A percentile compares a stretch with the other conserved stretches of the same genome.
Evolutionary conservation across 1,284 basidiomycete species (phyloP).

Genomic region (Fomitiporia mediterranea): DNA sequence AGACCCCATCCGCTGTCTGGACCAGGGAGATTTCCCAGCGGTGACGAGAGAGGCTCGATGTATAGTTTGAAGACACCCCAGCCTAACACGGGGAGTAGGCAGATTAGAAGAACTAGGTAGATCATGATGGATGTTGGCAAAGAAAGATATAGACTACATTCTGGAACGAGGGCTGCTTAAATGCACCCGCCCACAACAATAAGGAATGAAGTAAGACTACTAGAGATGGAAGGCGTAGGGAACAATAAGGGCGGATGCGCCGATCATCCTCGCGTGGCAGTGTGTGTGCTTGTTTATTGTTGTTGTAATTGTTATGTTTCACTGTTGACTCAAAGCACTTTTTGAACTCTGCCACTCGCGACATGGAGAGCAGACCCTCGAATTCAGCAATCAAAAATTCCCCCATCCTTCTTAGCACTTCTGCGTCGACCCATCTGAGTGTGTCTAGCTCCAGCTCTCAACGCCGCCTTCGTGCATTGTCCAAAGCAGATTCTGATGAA

Average conservation of each 20-base stretch:
- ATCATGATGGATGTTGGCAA: conserved; percentile 1
- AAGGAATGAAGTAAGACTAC: neutral
- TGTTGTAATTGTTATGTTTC: neutral
- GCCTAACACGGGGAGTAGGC: neutral
- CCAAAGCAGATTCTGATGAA: conserved; percentile 13
- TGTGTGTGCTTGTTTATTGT: neutral
- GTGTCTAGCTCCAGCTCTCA: conserved; percentile 15
- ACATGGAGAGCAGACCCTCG: conserved; percentile 17
- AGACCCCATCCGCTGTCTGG: conserved; percentile 15
- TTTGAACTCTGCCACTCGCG: neutral
- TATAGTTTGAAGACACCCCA: conserved; percentile 14
- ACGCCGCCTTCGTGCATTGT: conserved; percentile 15
- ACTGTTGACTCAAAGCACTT: neutral
- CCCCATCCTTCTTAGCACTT: conserved; percentile 13
- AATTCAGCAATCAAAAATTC: conserved; percentile 14
- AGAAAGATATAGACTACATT: neutral
- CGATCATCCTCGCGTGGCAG: neutral
- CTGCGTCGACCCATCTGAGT: conserved; percentile 12
- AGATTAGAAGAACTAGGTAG: neutral
- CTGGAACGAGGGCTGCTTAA: neutral
- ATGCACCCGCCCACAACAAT: conserved; percentile 2
- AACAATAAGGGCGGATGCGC: neutral
- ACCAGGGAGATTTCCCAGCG: conserved; percentile 22
- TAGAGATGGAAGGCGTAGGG: neutral
- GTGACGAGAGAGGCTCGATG: conserved; percentile 19